Base-by-base conservation (phyloP, 345 rosid genomes). In the Rubroshorea leprosula region DNA sequence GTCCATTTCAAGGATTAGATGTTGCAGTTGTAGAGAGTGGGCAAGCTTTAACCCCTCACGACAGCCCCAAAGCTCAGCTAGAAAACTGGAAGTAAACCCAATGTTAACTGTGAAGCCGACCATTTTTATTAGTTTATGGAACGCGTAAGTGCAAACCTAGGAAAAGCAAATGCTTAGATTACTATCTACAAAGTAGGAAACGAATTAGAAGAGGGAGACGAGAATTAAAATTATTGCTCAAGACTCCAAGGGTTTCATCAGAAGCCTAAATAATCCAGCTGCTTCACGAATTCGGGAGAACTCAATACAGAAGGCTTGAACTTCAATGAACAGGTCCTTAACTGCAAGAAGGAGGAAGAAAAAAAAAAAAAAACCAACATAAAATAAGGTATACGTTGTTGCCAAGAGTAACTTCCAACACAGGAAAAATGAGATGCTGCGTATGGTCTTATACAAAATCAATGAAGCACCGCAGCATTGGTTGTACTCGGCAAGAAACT, bases 301-400 rank as follows among this genome's bases (percentile, higher is more conserved):
- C 77, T 93, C 95, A 3, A 93, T 87, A 83, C 96, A 93, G 78
- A 93, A 89, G 19, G 96, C 97, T 78, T 85, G 96, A 54, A 89
- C 99, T 85, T 93, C 97, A 24, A 89, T 85, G 77, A 93, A 84
- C 35, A 87, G 89, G 71, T 85, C 97, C 82, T 85, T 89, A 17
- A 87, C 97, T 93, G 87, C 73, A 75, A 63, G 21, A n/a, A 64
- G n/a, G 49, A 38, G n/a, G n/a, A n/a, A n/a, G n/a, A 66, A 47
- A 39, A n/a, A 31, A 1, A 16, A 20, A 16, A 5, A 5, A 21
- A 45, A 39, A 22, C 45, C 15, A 23, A 1, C 20, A 41, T 14
- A 64, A 2, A 19, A 9, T 3, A 17, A 57, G 14, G 31, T 7
- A 19, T 29, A 29, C 9, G 35, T 9, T 29, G 9, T 4, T 29